Base-by-base conservation (phyloP, 345 rosid species). In the Xanthoceras sorbifolium region DNA sequence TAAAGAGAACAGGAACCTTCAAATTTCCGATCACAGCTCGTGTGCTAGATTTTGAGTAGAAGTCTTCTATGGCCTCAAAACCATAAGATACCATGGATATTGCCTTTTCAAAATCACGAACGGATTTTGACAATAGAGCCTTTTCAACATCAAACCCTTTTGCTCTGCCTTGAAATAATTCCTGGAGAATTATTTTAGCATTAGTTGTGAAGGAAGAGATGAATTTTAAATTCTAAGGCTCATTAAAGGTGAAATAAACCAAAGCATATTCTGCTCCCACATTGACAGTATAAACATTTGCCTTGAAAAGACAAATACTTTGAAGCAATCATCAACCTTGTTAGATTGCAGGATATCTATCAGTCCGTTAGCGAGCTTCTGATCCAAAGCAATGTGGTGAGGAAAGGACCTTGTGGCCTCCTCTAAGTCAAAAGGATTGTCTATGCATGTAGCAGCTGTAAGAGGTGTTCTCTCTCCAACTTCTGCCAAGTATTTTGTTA, bases 371-470 rank as follows among this genome's bases (percentile, higher is more conserved):
- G 89, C 75, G 65, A 93, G 97, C 83, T 82, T 87, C 75, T 84
- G 80, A 82, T 92, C 91, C 80, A 89, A 81, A 60, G 82, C 81
- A 74, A 71, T 71, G 54, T 76, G 80, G 78, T 84, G 79, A 42
- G 93, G 90, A 66, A 88, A 84, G 70, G 88, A 83, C 76, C 91
- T 84, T 25, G 96, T 90, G 67, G 85, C 89, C 89, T 95, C 97
- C 83, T 95, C 96, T 65, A 95, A 87, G 66, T 95, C 99, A 84
- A 95, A 93, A 38, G 99, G 99, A 84, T 82, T 95, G 81, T 95
- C 91, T 72, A 95, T 90, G 84, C 98, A 93, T 29, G 90, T 87
- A 61, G 88, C 94, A 76, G 99, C 99, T 34, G 89, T 90, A 76
- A 95, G 87, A 79, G 97, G 98, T 38, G 99, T 92, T 72, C 64